Base-by-base conservation (phyloP, 106 monocot genomes). In the Platanthera zijinensis region DNA sequence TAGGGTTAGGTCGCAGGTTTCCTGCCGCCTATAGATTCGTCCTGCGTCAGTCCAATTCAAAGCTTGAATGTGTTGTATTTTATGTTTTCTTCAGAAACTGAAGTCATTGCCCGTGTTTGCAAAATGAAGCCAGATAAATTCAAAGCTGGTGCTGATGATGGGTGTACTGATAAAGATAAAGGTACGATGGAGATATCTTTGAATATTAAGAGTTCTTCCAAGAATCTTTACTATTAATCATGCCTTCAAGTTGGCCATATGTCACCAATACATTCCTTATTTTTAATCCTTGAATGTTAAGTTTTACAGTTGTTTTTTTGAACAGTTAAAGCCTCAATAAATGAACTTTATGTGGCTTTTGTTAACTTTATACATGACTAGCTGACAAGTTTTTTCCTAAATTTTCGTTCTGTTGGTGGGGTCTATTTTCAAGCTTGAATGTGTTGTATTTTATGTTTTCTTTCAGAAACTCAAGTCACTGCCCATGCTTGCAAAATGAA, bases 71-170 rank as follows among this genome's bases (percentile, higher is more conserved):
- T 39, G 39, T 39, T 39, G 39, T 39, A 39, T 39, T 39, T 39
- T 39, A 39, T 39, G 48, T 70, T 21, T 72, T 51, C 2, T 72
- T 51, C 51, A 72, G 51, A 18, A 72, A 19, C 1, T 15, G 17
- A 22, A n/a, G 5, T 50, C 22, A 7, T 50, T 50, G 18, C 49
- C 15, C 48, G 48, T 21, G 46, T 21, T 72, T 51, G 25, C 51
- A 72, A 22, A 72, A 50, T 13, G 72, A 19, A 51, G 14, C 21
- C 49, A 19, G 22, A 10, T 50, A 51, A 51, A 21, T 7, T 50
- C 21, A 72, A 72, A 51, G 18, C 11, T 72, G 14, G 22, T 51
- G 67, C 67, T 30, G 67, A 67, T 67, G 67, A 39, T 39, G 67
- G 67, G 39, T 28, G 11, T 30, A 67, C 12, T 1, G 67, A 25